Evolutionary conservation across 2,329 filamentous ascomycete species (phyloP), one percentile per base, ranked within the genome.

Genomic region (Fusarium secorum): DNA sequence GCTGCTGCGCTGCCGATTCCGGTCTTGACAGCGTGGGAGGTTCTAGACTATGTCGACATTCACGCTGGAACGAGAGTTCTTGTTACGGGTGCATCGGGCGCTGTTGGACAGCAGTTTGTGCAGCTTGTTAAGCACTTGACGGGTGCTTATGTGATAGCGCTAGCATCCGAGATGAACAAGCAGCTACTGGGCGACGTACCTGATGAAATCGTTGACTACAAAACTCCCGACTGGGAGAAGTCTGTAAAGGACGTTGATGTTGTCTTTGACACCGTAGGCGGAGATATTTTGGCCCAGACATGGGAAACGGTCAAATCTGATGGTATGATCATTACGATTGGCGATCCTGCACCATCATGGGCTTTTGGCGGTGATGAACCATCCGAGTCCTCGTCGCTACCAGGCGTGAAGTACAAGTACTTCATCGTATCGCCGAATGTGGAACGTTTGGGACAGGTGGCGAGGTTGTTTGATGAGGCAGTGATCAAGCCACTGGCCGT

Each of bases 241-340:
- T 49, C 1, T 0, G 13, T 65, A 0, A 0, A 36, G 1, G 11
- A 28, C 4, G 30, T 65, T 1, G 55, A 60, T 14, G 24, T 65
- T 18, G 58, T 71, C 1, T 71, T 71, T 9, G 68, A 71, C 6
- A 68, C 64, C 3, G 68, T 71, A 0, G 68, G 68, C 0, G 41
- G 45, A 0, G 68, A 64, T 0, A n/a, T 71, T 2, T 9, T 82
- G 26, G 33, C 60, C 2, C 79, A 74, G 46, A 49, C 74, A 0
- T 82, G 80, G 80, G 56, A 66, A 18, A 66, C 70, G 0, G 71
- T 83, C 6, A 79, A 78, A 41, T 53, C 62, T 3, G 60, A 72
- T 17, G 81, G 80, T 0, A 61, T 62, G 0, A 77, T 82, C 14
- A 72, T 83, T 0, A 82, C 81, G 0, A 75, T 83, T 1, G 79